Conservation (phyloP, 257 asterid genomes). For the Craterostigma plantagineum region DNA sequence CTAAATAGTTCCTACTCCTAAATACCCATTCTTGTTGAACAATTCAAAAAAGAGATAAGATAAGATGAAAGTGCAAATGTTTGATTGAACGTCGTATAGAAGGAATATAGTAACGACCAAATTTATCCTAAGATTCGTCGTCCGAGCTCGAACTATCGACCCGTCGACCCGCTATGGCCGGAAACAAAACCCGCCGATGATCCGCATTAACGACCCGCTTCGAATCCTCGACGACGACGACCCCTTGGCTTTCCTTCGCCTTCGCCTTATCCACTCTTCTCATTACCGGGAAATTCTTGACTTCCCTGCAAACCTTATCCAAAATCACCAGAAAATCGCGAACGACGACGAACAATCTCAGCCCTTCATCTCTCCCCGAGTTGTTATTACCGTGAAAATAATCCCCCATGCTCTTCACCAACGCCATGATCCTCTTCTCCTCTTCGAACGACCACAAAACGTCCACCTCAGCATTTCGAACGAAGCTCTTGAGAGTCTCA, state of each 20-base stretch:
- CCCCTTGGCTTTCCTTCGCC: constrained; percentile 6
- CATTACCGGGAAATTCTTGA: constrained; percentile 27
- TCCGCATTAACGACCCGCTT: constrained; percentile 20
- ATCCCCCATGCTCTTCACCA: constrained; percentile 67
- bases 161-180: constrained; percentile 56
- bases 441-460: constrained; percentile 48
- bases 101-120: too few species aligned
- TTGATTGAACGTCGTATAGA: too few species aligned
- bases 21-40: too few species aligned
- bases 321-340: constrained; percentile 59
- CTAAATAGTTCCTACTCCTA: too few species aligned
- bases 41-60: too few species aligned
- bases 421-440: constrained; percentile 68
- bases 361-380: constrained; percentile 75
- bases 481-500: constrained; percentile 31
- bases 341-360: constrained; percentile 56
- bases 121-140: constrained; percentile 24
- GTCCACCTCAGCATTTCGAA: constrained; percentile 57
- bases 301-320: constrained; percentile 69
- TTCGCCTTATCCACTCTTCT: too few species aligned
- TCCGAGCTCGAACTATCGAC: constrained; percentile 50
- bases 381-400: constrained; percentile 69
- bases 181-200: constrained; percentile 40
- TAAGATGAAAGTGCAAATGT: too few species aligned
- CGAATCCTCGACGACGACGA: constrained; percentile 19